Evolutionary conservation across 129 eudicot genomes (phyloP), one percentile per base, ranked within the genome.

Genomic region (Ambrosia trifida): DNA sequence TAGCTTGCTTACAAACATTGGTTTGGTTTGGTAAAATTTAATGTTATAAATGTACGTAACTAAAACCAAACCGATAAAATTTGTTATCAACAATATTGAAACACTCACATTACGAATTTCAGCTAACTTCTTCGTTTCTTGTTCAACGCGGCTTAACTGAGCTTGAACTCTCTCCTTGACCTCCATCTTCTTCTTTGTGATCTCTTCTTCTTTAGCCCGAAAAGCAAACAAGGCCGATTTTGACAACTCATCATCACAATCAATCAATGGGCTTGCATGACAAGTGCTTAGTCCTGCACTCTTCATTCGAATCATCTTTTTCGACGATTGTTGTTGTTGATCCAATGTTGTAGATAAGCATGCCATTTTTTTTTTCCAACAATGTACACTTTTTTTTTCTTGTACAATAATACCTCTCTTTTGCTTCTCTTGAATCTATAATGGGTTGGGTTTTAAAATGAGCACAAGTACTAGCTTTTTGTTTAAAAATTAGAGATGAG

Each of bases 151-250:
- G 7, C 90, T 89, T 33, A 89, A 17, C 3, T 89, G 96, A 82
- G 96, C 92, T 32, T 85, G 88, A 72, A 93, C 92, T 63, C 70
- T 88, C 59, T 87, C 90, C 67, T 52, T 80, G 9, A 93, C 84
- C 83, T 83, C 92, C 79, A 78, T 73, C 67, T 85, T 89, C 89
- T 81, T 89, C 86, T 78, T 87, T 84, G 81, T 87, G 71, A 94
- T 94, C 81, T 89, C 96, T 76, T 94, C 98, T 78, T 94, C 98
- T 82, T 80, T 89, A 13, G 92, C 95, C 0, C 83, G 89, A 75
- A 89, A 89, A 12, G 85, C 78, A 4, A 92, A 80, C 49, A 94
- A 54, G 11, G 95, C 95, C 10, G 96, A 83, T 30, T 53, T 74
- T 0, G 95, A 81, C 36, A 94, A 60, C 53, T 90, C 96, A 31